A percentile compares a stretch with the other conserved stretches of the same genome.
phyloP scores from a whole-genome alignment of 371 early-diverging fungal species.

The Conidiobolus incongruus region DNA sequence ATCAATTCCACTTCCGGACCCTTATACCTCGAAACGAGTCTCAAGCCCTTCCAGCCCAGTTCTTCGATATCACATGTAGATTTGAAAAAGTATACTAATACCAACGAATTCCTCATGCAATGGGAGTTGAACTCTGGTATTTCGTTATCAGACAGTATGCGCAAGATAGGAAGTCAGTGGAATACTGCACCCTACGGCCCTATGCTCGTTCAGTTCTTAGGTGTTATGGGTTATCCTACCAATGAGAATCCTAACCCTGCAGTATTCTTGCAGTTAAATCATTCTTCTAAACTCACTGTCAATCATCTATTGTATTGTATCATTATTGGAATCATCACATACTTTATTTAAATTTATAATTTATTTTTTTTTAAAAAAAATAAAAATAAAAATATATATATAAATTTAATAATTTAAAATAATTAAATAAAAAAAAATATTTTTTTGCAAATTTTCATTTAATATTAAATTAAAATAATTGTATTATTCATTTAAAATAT shows the following conservation, averaged over 20 bases:
- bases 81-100: slow-evolving; percentile 10
- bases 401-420: too few species aligned
- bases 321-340: too few species aligned
- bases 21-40: slow-evolving; percentile 10
- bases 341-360: too few species aligned
- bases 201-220: background rate
- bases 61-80: slow-evolving; percentile 29
- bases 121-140: slow-evolving; percentile 5
- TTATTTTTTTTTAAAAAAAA: too few species aligned
- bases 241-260: slow-evolving; percentile 2
- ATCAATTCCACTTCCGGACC: background rate
- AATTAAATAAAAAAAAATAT: too few species aligned
- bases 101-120: slow-evolving; percentile 28
- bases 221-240: slow-evolving; percentile 3
- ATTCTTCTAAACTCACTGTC: too few species aligned
- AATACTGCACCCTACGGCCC: slow-evolving; percentile 4
- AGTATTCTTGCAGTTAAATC: background rate
- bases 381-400: too few species aligned
- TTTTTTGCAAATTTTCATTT: too few species aligned
- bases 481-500: too few species aligned
- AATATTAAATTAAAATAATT: too few species aligned
- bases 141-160: background rate
- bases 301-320: too few species aligned
- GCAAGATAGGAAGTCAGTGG: background rate
- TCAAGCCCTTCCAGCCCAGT: slow-evolving; percentile 14